These are phyloP conservation scores for Phanerochaete carnosa DNA, from an alignment of 768 basidiomycete genomes.

Conservation along the genomic window DNA sequence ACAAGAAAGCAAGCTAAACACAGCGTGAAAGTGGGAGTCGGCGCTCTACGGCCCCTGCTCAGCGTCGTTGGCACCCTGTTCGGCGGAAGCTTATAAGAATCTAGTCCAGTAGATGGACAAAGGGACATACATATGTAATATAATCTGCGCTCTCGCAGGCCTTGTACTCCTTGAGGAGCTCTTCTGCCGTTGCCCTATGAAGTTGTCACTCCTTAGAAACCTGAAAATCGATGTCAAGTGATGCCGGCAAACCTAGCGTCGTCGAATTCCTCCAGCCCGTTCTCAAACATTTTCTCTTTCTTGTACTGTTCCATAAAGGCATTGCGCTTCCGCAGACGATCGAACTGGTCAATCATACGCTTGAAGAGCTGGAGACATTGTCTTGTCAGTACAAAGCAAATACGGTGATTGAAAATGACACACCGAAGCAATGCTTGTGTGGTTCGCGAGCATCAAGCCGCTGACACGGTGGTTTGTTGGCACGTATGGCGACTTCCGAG, in stretches of 20 bases:
- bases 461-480: constrained; percentile 91
- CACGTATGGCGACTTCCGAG: constrained; percentile 86
- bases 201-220: constrained; percentile 6
- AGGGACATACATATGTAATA: constrained; percentile 70
- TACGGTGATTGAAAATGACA: constrained; percentile 26
- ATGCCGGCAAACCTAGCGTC: constrained; percentile 75
- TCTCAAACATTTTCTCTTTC: constrained; percentile 93
- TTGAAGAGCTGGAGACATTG: constrained; percentile 71
- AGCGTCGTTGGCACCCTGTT: constrained; percentile 31
- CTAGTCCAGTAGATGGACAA: background rate
- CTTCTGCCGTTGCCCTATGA: constrained; percentile 76
- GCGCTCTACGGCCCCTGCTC: constrained; percentile 23
- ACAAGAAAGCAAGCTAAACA: background rate
- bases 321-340: constrained; percentile 79
- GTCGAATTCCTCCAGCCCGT: constrained; percentile 93
- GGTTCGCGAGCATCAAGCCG: constrained; percentile 97
- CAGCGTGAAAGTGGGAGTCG: background rate
- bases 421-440: constrained; percentile 97
- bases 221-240: background rate
- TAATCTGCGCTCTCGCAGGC: constrained; percentile 96
- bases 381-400: background rate
- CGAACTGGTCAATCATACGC: constrained; percentile 94
- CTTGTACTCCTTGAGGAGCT: constrained; percentile 89
- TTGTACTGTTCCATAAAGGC: constrained; percentile 98
- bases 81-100: background rate